These are phyloP conservation scores for Hyphopichia khmerensis DNA, from an alignment of 1,139 yeast species.

Conservation along the genomic window DNA sequence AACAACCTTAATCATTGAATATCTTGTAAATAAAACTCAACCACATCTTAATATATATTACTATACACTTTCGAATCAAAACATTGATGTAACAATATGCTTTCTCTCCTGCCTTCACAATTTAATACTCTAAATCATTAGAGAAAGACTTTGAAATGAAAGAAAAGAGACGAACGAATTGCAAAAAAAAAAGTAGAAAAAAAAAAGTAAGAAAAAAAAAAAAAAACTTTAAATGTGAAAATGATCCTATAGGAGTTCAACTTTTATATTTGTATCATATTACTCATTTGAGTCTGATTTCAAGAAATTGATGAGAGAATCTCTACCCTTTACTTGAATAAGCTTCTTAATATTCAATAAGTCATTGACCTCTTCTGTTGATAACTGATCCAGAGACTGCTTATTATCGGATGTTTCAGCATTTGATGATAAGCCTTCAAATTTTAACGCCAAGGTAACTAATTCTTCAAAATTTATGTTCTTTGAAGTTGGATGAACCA, in stretches of 20 bases:
- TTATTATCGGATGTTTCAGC: background rate
- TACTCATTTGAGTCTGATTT: slow-evolving; percentile 10
- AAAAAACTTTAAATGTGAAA: no score
- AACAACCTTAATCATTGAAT: background rate
- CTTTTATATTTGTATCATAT: background rate
- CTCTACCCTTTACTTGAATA: slow-evolving; percentile 68
- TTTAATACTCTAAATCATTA: no score
- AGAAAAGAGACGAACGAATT: no score
- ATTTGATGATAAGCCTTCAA: background rate
- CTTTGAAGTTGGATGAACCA: slow-evolving; percentile 13
- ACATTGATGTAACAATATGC: no score
- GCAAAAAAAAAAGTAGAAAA: no score
- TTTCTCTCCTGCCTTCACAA: no score
- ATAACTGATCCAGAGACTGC: slow-evolving; percentile 6
- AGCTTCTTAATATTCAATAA: slow-evolving; percentile 57
- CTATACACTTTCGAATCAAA: background rate
- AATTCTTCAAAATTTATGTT: slow-evolving; percentile 21
- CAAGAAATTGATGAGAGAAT: slow-evolving; percentile 60
- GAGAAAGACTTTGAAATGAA: no score
- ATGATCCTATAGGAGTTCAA: no score
- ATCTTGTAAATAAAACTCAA: slow-evolving; percentile 2
- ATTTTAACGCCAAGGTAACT: slow-evolving; percentile 12
- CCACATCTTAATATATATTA: background rate
- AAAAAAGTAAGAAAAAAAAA: no score
- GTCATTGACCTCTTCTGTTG: slow-evolving; percentile 47